Evolutionary conservation across 306 rosid species (phyloP).

Genomic region (Cucurbita moschata): DNA sequence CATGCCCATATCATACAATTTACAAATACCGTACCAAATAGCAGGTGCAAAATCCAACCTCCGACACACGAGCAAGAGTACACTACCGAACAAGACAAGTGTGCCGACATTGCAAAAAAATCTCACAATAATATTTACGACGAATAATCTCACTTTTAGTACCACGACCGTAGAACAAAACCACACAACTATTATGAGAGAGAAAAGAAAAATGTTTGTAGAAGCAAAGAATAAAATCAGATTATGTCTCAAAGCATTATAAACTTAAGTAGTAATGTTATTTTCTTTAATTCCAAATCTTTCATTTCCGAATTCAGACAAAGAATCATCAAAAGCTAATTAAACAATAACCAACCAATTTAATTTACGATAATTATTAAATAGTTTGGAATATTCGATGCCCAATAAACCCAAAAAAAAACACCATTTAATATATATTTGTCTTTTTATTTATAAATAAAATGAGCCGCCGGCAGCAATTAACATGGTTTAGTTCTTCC

Average conservation of each 20-base stretch:
- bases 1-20: no score
- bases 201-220: not conserved
- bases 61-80: no score
- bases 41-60: no score
- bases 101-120: no score
- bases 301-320: not conserved
- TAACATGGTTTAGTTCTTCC: not conserved
- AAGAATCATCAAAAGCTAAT: not conserved
- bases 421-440: not conserved
- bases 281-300: not conserved
- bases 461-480: conserved; percentile 1
- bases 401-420: not conserved
- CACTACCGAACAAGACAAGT: no score
- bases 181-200: not conserved
- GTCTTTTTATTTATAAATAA: not conserved
- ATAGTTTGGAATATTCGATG: not conserved
- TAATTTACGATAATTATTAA: not conserved
- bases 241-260: not conserved
- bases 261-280: not conserved
- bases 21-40: no score
- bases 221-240: not conserved
- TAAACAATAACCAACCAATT: not conserved
- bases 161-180: no score
- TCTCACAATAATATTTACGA: no score
- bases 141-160: no score